Conservation (phyloP, 108 stramenopile species). For the Skeletonema costatum region DNA sequence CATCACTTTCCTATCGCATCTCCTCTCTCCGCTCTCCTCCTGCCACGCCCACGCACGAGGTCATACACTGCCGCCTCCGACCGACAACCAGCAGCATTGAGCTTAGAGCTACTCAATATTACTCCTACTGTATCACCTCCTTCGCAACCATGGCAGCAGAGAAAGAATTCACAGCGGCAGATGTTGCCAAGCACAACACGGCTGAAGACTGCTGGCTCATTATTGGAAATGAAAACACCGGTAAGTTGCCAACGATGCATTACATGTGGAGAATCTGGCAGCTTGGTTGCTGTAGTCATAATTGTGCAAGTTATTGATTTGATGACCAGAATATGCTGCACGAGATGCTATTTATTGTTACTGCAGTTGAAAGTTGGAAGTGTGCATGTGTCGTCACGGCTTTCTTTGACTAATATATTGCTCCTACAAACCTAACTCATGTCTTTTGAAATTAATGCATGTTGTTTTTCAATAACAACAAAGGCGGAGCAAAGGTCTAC, state of each 20-base stretch:
- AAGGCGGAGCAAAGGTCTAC: constrained; percentile 96
- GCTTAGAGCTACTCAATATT: too few species aligned
- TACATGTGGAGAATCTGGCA: not conserved
- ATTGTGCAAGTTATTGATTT: not conserved
- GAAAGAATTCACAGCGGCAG: constrained; percentile 84
- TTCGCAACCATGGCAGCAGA: constrained; percentile 46
- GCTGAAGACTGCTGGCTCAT: constrained; percentile 93
- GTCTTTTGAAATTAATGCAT: not conserved
- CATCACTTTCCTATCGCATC: too few species aligned
- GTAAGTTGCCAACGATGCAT: constrained; percentile 47
- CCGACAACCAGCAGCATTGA: too few species aligned
- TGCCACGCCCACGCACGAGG: too few species aligned
- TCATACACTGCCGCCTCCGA: too few species aligned
- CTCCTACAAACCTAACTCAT: not conserved
- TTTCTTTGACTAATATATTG: not conserved
- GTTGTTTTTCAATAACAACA: not conserved
- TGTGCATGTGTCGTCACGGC: not conserved
- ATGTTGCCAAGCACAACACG: constrained; percentile 91
- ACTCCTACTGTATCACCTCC: not conserved
- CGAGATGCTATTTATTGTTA: too few species aligned
- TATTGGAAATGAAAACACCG: constrained; percentile 92
- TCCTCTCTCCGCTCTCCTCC: too few species aligned
- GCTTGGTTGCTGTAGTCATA: not conserved
- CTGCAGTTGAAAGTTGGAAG: not conserved
- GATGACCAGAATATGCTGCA: not conserved